phyloP scores from a whole-genome alignment of 768 basidiomycete species.

The Epithele typhae region DNA sequence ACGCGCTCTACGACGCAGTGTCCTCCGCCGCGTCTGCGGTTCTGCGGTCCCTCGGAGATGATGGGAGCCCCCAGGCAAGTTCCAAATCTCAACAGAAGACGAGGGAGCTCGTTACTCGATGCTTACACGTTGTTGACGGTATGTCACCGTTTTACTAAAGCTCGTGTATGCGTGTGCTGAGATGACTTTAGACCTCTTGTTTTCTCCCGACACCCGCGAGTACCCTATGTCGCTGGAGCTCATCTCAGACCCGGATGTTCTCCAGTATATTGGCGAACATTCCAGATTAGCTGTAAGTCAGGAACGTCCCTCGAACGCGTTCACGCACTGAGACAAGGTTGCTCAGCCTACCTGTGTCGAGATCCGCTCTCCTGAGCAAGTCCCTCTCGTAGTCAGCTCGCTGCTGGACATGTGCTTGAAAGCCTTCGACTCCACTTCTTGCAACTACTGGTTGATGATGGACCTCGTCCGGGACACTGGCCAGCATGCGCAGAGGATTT shows the following conservation, averaged over 20 bases:
- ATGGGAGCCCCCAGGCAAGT: constrained; percentile 15
- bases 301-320: no score
- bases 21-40: constrained; percentile 40
- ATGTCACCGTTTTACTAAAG: no score
- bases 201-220: no score
- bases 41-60: constrained; percentile 44
- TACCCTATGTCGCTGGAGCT: no score
- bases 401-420: constrained; percentile 41
- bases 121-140: constrained; percentile 27
- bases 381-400: constrained; percentile 44
- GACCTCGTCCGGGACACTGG: constrained; percentile 44
- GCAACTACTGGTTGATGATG: constrained; percentile 44
- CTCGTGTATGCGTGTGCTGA: no score
- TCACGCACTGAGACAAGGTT: no score
- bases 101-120: constrained; percentile 32
- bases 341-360: background rate
- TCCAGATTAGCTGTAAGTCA: no score
- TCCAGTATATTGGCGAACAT: no score
- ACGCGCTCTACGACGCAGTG: constrained; percentile 43
- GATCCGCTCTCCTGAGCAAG: constrained; percentile 19
- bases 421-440: constrained; percentile 37
- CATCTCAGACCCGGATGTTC: no score
- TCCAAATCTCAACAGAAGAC: constrained; percentile 13
- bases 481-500: constrained; percentile 36
- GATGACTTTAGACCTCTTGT: no score